Percentiles rank a stretch among this genome's conserved stretches.
Conservation (phyloP, 176 grass and related monocot species). For the maize (Zea mays) region Zm-B73-REFERENCE-NAM-5.0 NC_050102.1:137425001-137425500, state of each 20-base stretch:
- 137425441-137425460: constrained; percentile 6
- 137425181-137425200: background rate
- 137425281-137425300: constrained; percentile 30
- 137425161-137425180: background rate
- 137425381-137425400: background rate
- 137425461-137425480: background rate
- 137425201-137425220: constrained; percentile 36
- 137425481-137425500: background rate
- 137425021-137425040: constrained; percentile 23
- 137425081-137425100: too few relatives aligned
- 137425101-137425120: background rate
- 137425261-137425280: constrained; percentile 43
- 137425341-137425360: constrained; percentile 8
- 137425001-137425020: background rate
- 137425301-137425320: constrained; percentile 25
- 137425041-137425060: background rate
- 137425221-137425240: constrained; percentile 38
- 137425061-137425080: background rate
- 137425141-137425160: background rate
- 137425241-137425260: constrained; percentile 24
- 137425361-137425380: background rate
- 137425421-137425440: too few relatives aligned
- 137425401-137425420: too few relatives aligned
- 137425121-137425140: background rate
- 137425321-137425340: background rate